Evolutionary conservation across 495 filamentous ascomycete genomes (phyloP).

Genomic region (Melanomma pulvis-pyrius): DNA sequence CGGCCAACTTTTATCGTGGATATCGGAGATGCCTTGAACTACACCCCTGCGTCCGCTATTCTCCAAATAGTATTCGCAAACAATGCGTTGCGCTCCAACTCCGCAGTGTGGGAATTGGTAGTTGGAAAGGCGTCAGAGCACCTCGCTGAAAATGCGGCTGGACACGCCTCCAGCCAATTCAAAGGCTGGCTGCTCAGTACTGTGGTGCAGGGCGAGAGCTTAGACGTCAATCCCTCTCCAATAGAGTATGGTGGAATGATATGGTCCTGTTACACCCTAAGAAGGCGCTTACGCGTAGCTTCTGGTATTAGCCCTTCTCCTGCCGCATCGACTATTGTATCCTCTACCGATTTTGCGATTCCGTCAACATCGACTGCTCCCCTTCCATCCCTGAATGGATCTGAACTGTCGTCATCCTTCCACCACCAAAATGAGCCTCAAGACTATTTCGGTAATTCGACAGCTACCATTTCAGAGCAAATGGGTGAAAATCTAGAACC

Average conservation of each 20-base stretch:
- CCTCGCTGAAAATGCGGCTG: conserved; percentile 41
- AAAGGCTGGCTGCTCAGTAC: conserved; percentile 63
- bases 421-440: conserved; percentile 41
- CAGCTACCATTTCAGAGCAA: conserved; percentile 19
- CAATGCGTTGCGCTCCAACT: conserved; percentile 55
- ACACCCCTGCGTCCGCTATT: conserved; percentile 47
- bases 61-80: conserved; percentile 64
- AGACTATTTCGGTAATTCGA: conserved; percentile 53
- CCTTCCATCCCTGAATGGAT: conserved; percentile 2
- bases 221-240: conserved; percentile 53
- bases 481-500: background rate
- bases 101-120: conserved; percentile 54
- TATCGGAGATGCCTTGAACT: conserved; percentile 57
- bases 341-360: conserved; percentile 22
- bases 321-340: conserved; percentile 18
- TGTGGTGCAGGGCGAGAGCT: conserved; percentile 50
- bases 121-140: conserved; percentile 46
- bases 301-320: conserved; percentile 46
- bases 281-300: conserved; percentile 65
- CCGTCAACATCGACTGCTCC: conserved; percentile 12
- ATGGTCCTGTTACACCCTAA: conserved; percentile 67
- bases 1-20: conserved; percentile 71
- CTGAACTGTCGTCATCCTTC: background rate
- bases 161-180: conserved; percentile 54
- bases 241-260: conserved; percentile 48